A percentile compares a stretch with the other conserved stretches of the same genome.
Conservation (phyloP, 352 stramenopile species). For the Achlya hypogyna region DNA sequence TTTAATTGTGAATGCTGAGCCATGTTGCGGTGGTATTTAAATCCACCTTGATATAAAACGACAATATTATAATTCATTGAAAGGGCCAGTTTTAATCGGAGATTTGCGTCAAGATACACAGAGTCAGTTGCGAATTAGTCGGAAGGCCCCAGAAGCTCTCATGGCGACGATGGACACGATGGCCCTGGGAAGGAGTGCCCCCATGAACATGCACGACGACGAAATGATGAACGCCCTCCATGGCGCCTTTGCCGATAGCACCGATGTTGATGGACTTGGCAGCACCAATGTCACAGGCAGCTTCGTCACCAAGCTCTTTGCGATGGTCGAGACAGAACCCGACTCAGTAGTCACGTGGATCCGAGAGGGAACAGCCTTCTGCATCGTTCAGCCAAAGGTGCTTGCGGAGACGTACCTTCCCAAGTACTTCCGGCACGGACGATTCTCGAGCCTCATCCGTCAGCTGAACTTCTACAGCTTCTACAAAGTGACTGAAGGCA, state of each 20-base stretch:
- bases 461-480: slow-evolving; percentile 91
- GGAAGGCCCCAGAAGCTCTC: background rate
- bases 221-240: background rate
- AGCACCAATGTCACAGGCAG: slow-evolving; percentile 29
- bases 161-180: slow-evolving; percentile 9
- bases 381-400: slow-evolving; percentile 84
- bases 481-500: slow-evolving; percentile 80
- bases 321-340: slow-evolving; percentile 77
- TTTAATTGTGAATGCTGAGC: background rate
- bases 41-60: background rate
- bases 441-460: slow-evolving; percentile 83
- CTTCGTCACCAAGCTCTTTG: slow-evolving; percentile 80
- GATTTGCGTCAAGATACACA: background rate
- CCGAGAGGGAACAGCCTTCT: slow-evolving; percentile 80
- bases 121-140: slow-evolving; percentile 9
- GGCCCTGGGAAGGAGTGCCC: background rate
- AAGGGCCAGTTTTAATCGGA: slow-evolving; percentile 5
- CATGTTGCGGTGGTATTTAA: background rate
- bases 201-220: slow-evolving; percentile 2
- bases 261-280: background rate
- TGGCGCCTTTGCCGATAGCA: background rate
- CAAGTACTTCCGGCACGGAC: slow-evolving; percentile 86
- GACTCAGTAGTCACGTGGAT: slow-evolving; percentile 78
- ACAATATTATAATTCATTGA: background rate
- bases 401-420: slow-evolving; percentile 82